Percentiles rank a stretch among this genome's conserved stretches.
Evolutionary conservation across 371 early-diverging fungal species (phyloP).

Genomic region (Dinochytrium kinnereticum): DNA sequence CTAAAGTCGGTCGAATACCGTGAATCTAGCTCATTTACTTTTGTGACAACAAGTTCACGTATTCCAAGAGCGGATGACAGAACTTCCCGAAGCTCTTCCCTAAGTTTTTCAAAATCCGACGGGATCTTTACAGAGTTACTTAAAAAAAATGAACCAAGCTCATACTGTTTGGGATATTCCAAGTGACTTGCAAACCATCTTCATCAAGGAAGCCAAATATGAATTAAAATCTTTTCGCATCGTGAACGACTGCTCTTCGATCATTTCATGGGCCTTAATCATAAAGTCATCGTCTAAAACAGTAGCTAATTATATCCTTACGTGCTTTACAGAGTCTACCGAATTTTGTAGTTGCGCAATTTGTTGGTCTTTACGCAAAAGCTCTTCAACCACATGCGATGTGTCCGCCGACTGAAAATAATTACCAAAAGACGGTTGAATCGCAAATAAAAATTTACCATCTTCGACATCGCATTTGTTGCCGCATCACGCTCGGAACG

Average conservation of each 20-base stretch:
- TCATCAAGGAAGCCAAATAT: background rate
- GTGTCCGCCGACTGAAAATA: background rate
- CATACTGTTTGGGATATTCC: background rate
- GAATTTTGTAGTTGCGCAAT: background rate
- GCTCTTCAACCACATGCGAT: background rate
- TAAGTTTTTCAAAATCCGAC: background rate
- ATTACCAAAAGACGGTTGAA: background rate
- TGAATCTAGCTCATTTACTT: background rate
- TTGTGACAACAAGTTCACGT: background rate
- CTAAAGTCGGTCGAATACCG: background rate
- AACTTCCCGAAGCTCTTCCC: background rate
- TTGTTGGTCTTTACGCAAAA: background rate
- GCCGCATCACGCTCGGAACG: background rate
- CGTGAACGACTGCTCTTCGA: background rate
- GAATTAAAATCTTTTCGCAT: background rate
- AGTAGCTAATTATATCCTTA: too few relatives aligned
- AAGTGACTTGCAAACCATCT: background rate
- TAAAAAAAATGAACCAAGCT: background rate
- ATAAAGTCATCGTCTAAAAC: too few relatives aligned
- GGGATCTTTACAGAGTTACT: background rate
- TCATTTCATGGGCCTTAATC: too few relatives aligned
- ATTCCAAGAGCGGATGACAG: slow-evolving; percentile 1
- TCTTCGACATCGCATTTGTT: background rate
- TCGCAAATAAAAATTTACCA: background rate
- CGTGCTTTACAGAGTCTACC: background rate